These are phyloP conservation scores for Lolium perenne DNA, from an alignment of 176 grass and related monocot genomes.

Conservation along the genomic window DNA sequence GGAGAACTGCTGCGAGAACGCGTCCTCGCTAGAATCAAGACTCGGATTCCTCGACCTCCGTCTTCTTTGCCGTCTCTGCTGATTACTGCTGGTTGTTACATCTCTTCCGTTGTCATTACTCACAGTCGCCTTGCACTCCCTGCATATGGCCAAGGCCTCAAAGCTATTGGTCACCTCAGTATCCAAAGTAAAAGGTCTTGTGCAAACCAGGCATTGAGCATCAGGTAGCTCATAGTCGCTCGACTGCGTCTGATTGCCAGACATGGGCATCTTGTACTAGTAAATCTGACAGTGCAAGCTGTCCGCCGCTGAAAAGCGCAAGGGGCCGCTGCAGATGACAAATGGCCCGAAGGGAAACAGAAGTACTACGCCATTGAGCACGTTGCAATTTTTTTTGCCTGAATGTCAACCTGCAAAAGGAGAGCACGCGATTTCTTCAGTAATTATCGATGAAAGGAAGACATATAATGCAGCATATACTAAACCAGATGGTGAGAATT, in stretches of 20 bases:
- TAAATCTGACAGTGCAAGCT: neutral
- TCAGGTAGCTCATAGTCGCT: constrained; percentile 32
- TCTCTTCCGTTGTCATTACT: constrained; percentile 47
- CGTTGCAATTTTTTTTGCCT: neutral
- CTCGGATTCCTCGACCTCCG: constrained; percentile 45
- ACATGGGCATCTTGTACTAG: constrained; percentile 23
- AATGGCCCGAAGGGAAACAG: neutral
- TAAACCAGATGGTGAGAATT: neutral
- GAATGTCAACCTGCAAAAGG: constrained; percentile 34
- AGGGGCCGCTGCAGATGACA: neutral
- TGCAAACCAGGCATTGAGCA: constrained; percentile 79
- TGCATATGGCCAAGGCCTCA: constrained; percentile 77
- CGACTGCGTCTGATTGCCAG: constrained; percentile 7
- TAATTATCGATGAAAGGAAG: neutral
- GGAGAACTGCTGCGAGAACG: constrained; percentile 69
- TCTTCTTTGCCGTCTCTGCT: constrained; percentile 33
- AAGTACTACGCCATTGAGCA: neutral
- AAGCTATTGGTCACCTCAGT: constrained; percentile 66
- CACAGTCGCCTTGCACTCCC: constrained; percentile 45
- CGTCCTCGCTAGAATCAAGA: constrained; percentile 45
- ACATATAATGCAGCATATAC: neutral
- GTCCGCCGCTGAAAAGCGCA: neutral
- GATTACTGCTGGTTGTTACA: constrained; percentile 35
- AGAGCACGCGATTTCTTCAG: neutral
- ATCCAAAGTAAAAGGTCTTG: constrained; percentile 69